A percentile compares a stretch with the other conserved stretches of the same genome.
These are phyloP conservation scores for Dioscorea dumetorum DNA, from an alignment of 106 monocot genomes.

Conservation along the genomic window DNA sequence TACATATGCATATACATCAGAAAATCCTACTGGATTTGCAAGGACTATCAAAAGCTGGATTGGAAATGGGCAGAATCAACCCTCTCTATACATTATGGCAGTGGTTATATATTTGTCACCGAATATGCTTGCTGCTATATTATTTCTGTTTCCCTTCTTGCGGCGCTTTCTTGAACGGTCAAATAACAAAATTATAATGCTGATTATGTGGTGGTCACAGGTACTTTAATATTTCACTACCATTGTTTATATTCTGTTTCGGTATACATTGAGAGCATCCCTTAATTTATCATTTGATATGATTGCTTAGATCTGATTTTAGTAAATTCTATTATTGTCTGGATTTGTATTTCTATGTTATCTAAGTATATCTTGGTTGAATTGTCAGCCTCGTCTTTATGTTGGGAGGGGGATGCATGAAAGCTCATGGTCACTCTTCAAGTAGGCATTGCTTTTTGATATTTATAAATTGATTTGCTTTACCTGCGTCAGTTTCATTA, in stretches of 20 bases:
- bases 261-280: too few relatives aligned
- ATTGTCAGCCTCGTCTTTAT: constrained; percentile 85
- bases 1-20: constrained; percentile 84
- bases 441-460: constrained; percentile 31
- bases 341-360: neutral
- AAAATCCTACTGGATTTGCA: constrained; percentile 77
- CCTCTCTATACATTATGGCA: constrained; percentile 77
- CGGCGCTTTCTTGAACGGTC: constrained; percentile 81
- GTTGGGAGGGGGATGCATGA: constrained; percentile 99
- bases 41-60: constrained; percentile 75
- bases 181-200: constrained; percentile 44
- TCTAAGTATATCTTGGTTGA: neutral
- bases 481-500: too few relatives aligned
- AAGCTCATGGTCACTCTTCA: constrained; percentile 80
- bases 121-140: constrained; percentile 55
- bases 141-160: constrained; percentile 75
- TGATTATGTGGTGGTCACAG: constrained; percentile 99
- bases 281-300: neutral
- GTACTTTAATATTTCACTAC: constrained; percentile 19
- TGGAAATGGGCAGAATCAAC: constrained; percentile 62
- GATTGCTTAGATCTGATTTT: neutral
- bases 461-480: neutral
- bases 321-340: neutral
- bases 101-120: constrained; percentile 79
- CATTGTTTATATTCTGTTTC: too few relatives aligned